Percentiles rank a stretch among this genome's conserved stretches.
phyloP scores from a whole-genome alignment of 257 asterid species.

The Fraxinus pennsylvanica region DNA sequence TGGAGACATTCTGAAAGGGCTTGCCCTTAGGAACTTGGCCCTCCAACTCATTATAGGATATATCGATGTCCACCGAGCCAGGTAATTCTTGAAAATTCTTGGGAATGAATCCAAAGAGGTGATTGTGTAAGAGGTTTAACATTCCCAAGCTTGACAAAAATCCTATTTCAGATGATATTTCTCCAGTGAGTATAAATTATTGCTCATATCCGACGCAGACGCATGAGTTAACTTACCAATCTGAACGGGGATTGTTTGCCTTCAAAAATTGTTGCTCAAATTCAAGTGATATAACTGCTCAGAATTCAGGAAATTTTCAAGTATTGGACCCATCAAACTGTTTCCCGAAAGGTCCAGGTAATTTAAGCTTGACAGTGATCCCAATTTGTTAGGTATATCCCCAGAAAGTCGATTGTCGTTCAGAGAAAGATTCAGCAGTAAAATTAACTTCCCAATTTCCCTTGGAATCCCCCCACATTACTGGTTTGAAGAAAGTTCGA shows the following conservation, averaged over 20 bases:
- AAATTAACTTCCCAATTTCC: background rate
- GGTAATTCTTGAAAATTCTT: background rate
- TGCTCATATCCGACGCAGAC: background rate
- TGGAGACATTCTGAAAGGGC: conserved; percentile 11
- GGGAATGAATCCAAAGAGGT: conserved; percentile 13
- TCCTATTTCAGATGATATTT: background rate
- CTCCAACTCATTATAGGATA: conserved; percentile 24
- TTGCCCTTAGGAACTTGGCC: conserved; percentile 3
- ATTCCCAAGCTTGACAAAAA: background rate
- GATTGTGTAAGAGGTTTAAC: conserved; percentile 10
- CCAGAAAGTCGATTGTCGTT: conserved; percentile 4
- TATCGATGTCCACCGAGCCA: conserved; percentile 26
- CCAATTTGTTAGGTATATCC: background rate
- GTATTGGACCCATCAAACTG: background rate
- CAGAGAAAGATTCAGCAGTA: background rate
- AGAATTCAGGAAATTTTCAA: background rate
- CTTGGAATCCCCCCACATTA: background rate
- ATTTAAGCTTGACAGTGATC: background rate
- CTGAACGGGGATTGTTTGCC: background rate
- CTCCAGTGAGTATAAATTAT: background rate
- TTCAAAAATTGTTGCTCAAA: background rate
- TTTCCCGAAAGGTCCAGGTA: background rate
- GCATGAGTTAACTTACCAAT: background rate
- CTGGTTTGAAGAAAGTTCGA: background rate
- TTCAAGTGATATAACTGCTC: no score